Conservation (phyloP, 805 yeast genomes). For the Lipomyces spencermartinsiae region DNA sequence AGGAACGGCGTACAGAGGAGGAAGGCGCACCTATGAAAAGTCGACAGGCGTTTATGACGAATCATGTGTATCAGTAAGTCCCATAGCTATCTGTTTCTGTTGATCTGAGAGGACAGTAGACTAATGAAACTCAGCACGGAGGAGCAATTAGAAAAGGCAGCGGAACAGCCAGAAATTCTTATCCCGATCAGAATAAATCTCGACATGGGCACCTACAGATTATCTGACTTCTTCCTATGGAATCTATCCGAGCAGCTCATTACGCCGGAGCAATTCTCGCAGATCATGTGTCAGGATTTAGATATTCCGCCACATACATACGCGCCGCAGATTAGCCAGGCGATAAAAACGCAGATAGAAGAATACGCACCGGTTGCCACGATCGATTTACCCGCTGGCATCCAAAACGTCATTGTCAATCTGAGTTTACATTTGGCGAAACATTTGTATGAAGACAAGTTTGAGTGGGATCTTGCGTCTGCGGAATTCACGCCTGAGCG, state of each 20-base stretch:
- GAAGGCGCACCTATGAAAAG: conserved; percentile 13
- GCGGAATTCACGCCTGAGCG: conserved; percentile 71
- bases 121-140: conserved; percentile 40
- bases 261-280: conserved; percentile 77
- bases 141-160: conserved; percentile 48
- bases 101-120: not conserved
- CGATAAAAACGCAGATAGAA: conserved; percentile 81
- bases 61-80: conserved; percentile 26
- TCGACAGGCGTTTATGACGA: conserved; percentile 33
- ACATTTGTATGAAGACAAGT: conserved; percentile 84
- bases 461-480: conserved; percentile 84
- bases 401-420: conserved; percentile 77
- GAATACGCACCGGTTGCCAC: conserved; percentile 70
- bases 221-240: conserved; percentile 78
- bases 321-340: conserved; percentile 67
- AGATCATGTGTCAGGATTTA: conserved; percentile 78
- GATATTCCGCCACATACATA: conserved; percentile 68
- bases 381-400: conserved; percentile 63
- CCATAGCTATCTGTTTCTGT: not conserved
- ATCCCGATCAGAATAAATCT: conserved; percentile 72
- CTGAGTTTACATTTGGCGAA: conserved; percentile 82
- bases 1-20: conserved; percentile 15
- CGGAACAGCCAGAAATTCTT: conserved; percentile 53
- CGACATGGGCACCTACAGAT: conserved; percentile 59
- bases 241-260: conserved; percentile 61